These are phyloP conservation scores for Kockovaella imperatae DNA, from an alignment of 768 basidiomycete genomes.

Conservation along the genomic window DNA sequence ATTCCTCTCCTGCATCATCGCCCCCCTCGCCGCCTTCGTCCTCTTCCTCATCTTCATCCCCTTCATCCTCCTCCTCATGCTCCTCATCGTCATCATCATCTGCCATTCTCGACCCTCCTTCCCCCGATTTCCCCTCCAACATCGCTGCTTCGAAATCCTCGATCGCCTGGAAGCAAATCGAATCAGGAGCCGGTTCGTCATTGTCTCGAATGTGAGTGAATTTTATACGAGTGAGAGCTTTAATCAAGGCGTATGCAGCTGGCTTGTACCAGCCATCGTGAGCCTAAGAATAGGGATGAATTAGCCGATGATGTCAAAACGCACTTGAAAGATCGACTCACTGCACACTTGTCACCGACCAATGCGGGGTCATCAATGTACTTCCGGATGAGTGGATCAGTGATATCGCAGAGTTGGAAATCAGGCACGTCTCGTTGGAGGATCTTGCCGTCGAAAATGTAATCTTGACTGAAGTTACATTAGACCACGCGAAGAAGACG, in stretches of 20 bases:
- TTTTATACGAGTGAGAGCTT: conserved; percentile 73
- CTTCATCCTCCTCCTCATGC: too few species aligned
- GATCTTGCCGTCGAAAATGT: conserved; percentile 80
- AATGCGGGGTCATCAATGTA: conserved; percentile 71
- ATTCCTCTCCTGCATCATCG: too few species aligned
- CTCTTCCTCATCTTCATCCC: too few species aligned
- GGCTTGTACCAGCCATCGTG: conserved; percentile 68
- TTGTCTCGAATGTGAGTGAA: conserved; percentile 58
- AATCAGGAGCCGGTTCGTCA: conserved; percentile 45
- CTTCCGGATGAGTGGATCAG: conserved; percentile 69
- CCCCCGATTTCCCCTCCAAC: not conserved
- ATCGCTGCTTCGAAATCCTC: conserved; percentile 16
- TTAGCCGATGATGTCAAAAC: not conserved
- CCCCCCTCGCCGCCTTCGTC: too few species aligned
- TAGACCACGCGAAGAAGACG: not conserved
- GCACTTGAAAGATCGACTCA: conserved; percentile 46
- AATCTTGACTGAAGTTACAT: conserved; percentile 47
- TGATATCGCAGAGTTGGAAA: conserved; percentile 88
- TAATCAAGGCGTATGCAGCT: conserved; percentile 72
- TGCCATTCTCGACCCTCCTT: not conserved
- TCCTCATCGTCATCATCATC: too few species aligned
- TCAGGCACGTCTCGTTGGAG: conserved; percentile 79
- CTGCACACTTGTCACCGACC: conserved; percentile 64
- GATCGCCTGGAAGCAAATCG: conserved; percentile 30
- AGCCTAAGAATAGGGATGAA: not conserved